phyloP scores from a whole-genome alignment of 1,284 basidiomycete species.

The Meripilus lineatus region DNA sequence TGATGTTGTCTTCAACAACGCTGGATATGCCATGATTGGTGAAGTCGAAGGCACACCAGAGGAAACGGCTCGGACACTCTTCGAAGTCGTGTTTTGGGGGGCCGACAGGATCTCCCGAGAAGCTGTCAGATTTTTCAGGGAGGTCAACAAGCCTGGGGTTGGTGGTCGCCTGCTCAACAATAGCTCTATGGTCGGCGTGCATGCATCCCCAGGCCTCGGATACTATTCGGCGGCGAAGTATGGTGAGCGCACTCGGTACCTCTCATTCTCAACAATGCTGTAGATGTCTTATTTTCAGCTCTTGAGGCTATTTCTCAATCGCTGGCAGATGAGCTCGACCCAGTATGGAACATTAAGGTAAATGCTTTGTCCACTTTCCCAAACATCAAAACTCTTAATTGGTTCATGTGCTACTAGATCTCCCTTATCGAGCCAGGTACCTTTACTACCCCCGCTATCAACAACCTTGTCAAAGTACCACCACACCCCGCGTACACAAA shows the following conservation, averaged over 20 bases:
- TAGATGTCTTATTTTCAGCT: slow-evolving; percentile 11
- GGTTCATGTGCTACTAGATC: slow-evolving; percentile 3
- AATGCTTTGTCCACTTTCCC: no score
- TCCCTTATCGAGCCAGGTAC: slow-evolving; percentile 4
- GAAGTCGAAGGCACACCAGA: slow-evolving; percentile 33
- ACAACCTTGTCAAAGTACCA: background rate
- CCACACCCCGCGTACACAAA: slow-evolving; percentile 8
- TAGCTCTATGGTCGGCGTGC: slow-evolving; percentile 25
- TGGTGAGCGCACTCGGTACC: slow-evolving; percentile 4
- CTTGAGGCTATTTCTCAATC: slow-evolving; percentile 22
- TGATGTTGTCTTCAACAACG: slow-evolving; percentile 43
- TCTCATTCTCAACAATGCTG: background rate
- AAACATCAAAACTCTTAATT: no score
- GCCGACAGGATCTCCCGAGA: slow-evolving; percentile 27
- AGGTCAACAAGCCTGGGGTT: slow-evolving; percentile 27
- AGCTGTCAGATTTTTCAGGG: slow-evolving; percentile 32
- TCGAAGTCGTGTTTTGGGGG: slow-evolving; percentile 37
- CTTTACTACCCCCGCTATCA: slow-evolving; percentile 5
- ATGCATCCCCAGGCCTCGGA: slow-evolving; percentile 18
- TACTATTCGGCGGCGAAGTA: slow-evolving; percentile 26
- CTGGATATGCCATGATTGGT: slow-evolving; percentile 24
- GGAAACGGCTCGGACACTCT: slow-evolving; percentile 23
- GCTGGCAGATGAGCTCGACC: slow-evolving; percentile 22
- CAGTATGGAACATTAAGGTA: slow-evolving; percentile 28
- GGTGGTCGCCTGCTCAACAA: slow-evolving; percentile 32